phyloP scores from a whole-genome alignment of 352 stramenopile genomes.

The Peronospora farinosa region DNA sequence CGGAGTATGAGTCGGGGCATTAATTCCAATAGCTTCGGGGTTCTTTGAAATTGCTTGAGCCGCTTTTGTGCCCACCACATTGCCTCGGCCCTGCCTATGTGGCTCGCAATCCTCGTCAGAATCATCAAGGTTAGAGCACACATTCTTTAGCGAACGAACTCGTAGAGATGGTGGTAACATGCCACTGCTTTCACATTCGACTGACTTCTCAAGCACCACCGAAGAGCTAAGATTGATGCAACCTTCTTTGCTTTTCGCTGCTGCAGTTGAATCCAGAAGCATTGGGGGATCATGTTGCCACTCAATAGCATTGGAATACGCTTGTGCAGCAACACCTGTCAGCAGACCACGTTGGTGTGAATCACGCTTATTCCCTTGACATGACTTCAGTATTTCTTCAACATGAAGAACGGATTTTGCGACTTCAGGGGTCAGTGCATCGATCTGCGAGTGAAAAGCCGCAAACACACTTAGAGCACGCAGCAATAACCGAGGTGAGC shows the following conservation, averaged over 20 bases:
- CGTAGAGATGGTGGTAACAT: conserved; percentile 24
- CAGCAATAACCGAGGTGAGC: conserved; percentile 44
- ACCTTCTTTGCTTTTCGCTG: background rate
- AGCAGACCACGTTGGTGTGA: background rate
- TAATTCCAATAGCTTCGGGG: background rate
- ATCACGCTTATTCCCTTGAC: background rate
- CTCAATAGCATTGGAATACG: background rate
- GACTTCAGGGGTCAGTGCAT: conserved; percentile 58
- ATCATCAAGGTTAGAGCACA: conserved; percentile 44
- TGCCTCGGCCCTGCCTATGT: background rate
- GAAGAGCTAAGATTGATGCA: conserved; percentile 3
- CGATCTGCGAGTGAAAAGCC: conserved; percentile 70
- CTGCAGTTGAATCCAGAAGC: background rate
- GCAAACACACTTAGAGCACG: conserved; percentile 57
- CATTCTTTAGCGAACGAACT: conserved; percentile 27
- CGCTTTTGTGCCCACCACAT: background rate
- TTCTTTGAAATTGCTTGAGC: background rate
- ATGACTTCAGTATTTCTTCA: conserved; percentile 55
- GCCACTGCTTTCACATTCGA: conserved; percentile 1
- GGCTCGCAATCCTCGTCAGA: conserved; percentile 31
- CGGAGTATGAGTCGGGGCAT: conserved; percentile 8
- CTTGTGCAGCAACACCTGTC: background rate
- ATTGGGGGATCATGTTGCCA: background rate
- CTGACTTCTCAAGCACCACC: conserved; percentile 3
- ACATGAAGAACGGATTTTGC: conserved; percentile 59